phyloP scores from a whole-genome alignment of 2,329 filamentous ascomycete species.

The Rhytidhysteron rufulum region DNA sequence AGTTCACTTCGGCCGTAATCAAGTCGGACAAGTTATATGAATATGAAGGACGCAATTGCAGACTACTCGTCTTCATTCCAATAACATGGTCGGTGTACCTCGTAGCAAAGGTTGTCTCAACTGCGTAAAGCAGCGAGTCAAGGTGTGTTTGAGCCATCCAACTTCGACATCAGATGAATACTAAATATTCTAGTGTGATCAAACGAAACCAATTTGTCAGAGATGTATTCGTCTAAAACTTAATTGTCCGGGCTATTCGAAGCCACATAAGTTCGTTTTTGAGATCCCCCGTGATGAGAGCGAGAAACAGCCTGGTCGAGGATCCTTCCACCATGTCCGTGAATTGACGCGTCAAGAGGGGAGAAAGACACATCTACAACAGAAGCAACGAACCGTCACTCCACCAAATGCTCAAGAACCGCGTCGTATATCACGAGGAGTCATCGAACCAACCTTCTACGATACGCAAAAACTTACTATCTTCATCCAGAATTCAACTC shows the following conservation, averaged over 20 bases:
- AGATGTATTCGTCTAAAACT: not conserved
- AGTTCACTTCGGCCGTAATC: too few species aligned
- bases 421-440: not conserved
- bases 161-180: not conserved
- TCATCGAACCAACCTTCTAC: not conserved
- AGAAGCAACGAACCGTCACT: not conserved
- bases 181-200: slow-evolving; percentile 1
- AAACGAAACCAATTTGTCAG: not conserved
- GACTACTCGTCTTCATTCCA: too few species aligned
- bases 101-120: slow-evolving; percentile 1
- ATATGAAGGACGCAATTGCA: too few species aligned
- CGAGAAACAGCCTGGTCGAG: not conserved
- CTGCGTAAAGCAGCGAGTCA: slow-evolving; percentile 3
- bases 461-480: not conserved
- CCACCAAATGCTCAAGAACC: not conserved
- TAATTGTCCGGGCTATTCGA: slow-evolving; percentile 1
- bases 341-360: not conserved
- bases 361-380: not conserved
- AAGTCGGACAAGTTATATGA: too few species aligned
- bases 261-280: slow-evolving; percentile 1
- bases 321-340: slow-evolving; percentile 1
- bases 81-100: slow-evolving; percentile 4
- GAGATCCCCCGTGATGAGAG: not conserved
- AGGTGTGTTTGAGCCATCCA: not conserved
- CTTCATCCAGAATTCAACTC: not conserved